Percentiles rank a stretch among this genome's conserved stretches.
phyloP scores from a whole-genome alignment of 2,329 filamentous ascomycete species.

The Byssochlamys sp. region DNA sequence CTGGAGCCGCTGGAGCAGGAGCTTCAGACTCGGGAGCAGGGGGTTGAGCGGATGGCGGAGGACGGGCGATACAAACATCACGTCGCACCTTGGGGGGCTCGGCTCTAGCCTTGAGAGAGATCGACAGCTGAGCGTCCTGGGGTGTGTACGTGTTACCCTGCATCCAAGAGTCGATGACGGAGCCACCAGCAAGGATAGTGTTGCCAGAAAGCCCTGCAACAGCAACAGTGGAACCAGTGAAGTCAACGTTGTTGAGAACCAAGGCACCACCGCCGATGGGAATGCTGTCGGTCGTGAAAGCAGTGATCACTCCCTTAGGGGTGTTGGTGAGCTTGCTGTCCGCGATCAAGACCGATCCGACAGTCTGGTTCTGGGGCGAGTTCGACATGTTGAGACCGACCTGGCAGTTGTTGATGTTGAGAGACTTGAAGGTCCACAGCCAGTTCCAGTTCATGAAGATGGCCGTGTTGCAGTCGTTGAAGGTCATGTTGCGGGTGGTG shows the following conservation, averaged over 20 bases:
- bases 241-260: constrained; percentile 82
- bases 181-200: constrained; percentile 58
- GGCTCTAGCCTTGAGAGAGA: not conserved
- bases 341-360: constrained; percentile 74
- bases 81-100: not conserved
- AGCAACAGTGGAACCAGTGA: constrained; percentile 58
- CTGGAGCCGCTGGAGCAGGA: constrained; percentile 5
- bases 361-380: constrained; percentile 56
- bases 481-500: constrained; percentile 70
- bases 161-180: constrained; percentile 60
- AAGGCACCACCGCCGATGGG: constrained; percentile 68
- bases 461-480: constrained; percentile 72
- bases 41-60: constrained; percentile 3
- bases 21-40: constrained; percentile 9
- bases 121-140: not conserved
- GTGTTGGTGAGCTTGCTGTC: constrained; percentile 74
- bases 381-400: constrained; percentile 71
- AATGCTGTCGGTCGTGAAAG: constrained; percentile 55
- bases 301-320: constrained; percentile 64
- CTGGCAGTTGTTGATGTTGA: constrained; percentile 64
- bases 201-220: constrained; percentile 51
- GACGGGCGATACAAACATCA: not conserved
- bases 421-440: constrained; percentile 69
- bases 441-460: constrained; percentile 90
- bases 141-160: constrained; percentile 66